Base-by-base conservation (phyloP, 2,329 filamentous ascomycete genomes). In the Leptographium wingfieldii region DNA sequence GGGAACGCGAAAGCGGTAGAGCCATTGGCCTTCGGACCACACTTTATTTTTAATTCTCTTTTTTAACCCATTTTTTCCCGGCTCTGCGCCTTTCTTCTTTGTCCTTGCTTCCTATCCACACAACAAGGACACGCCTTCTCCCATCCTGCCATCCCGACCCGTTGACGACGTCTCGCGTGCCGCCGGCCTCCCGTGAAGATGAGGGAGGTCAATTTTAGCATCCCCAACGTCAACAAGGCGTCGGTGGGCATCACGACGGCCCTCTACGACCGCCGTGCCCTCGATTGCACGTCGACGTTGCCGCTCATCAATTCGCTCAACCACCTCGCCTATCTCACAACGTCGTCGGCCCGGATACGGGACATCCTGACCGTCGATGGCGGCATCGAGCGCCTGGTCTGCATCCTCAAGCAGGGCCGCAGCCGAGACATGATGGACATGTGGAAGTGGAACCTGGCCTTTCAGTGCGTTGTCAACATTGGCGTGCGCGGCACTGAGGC, bases 401-500 rank as follows among this genome's bases (percentile, higher is more conserved):
- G 91, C 81, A 96, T 99, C 70, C 83, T 99, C 73, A 99, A 99
- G 75, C 90, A 96, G 74, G 94, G 94, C 64, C 83, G 94, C 70
- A 96, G 90, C 76, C 95, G 92, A 74, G 92, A 99, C 72, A 87
- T 96, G 85, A 96, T 97, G 92, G 92, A 96, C 73, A 96, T 96
- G 89, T 99, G 94, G 94, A 97, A 97, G 75, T 99, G 94, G 94
- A 99, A 96, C 70, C 81, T 99, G 64, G 94, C 94, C 58, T 99
- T 99, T 73, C 94, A 97, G 74, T 99, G 94, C 73, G 92, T 97
- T 65, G 94, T 99, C 71, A 99, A 99, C 73, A 97, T 99, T 70
- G 94, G 94, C 60, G 92, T 99, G 62, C 84, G 94, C 66, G 94
- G 94, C 62, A 96, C 94, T 14, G 94, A 99, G 76, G 86, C 84